Base-by-base conservation (phyloP, 352 stramenopile genomes). In the Thraustochytrium sp. region DNA sequence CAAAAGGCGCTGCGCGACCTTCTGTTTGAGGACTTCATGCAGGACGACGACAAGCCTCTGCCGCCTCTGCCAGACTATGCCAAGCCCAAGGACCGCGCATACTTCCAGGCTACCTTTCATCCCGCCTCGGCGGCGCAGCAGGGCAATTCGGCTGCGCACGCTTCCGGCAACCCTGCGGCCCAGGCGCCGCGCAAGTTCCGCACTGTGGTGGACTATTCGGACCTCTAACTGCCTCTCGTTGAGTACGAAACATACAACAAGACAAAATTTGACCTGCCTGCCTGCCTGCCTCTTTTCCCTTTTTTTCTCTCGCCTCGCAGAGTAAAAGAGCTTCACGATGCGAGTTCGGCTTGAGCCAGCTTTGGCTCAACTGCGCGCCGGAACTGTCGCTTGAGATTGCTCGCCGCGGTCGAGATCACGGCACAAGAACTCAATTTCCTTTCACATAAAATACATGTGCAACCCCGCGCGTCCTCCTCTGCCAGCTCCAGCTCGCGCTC, bases 151-250 rank as follows among this genome's bases (percentile, higher is more conserved):
- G n/a, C n/a, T n/a, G n/a, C n/a, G n/a, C n/a, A n/a, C 26, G 26
- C 54, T 63, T 5, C 54, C 5, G 5, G 42, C 5, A 5, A 16
- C 42, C 42, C 23, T 48, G 38, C 9, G 3, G 56, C n/a, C 16
- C 56, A 42, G 21, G 64, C 64, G 31, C 68, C 53, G 18, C 68
- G 31, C 31, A 61, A 49, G 16, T 61, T 80, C 18, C 68, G 68
- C 29, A 80, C 68, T 16, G 46, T 80, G 11, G 38, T 80, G 26
- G 68, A 80, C 68, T 80, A 65, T 51, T 65, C 68, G 23, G 48
- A 65, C 31, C 34, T 80, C 31, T 63, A 31, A 62, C 23, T 31
- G n/a, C 8, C 65, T 29, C n/a, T 31, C n/a, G n/a, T n/a, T n/a
- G n/a, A n/a, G n/a, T 74, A 74, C 36, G 8, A 55, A 74, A 55